Conservation (phyloP, 345 rosid genomes). For the Camelina neglecta region DNA sequence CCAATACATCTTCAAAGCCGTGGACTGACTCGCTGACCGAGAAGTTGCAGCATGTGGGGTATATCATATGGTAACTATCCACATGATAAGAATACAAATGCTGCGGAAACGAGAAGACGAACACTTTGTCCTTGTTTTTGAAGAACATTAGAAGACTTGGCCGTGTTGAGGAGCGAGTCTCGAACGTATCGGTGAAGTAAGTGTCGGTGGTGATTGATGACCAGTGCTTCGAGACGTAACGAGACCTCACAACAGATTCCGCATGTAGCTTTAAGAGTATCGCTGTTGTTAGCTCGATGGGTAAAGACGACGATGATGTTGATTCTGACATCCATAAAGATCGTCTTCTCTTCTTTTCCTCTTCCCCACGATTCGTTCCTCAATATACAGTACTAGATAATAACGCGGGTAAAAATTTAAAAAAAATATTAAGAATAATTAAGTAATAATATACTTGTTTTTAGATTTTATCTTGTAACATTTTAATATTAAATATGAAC, state of each 20-base stretch:
- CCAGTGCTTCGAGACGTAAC: constrained; percentile 20
- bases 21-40: too few species aligned
- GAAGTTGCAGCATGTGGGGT: too few species aligned
- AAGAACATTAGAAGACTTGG: constrained; percentile 12
- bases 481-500: too few species aligned
- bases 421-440: too few species aligned
- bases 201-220: constrained; percentile 1
- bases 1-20: too few species aligned
- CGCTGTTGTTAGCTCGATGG: neutral
- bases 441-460: too few species aligned
- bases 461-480: too few species aligned
- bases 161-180: neutral
- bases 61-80: too few species aligned
- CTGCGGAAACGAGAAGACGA: constrained; percentile 17
- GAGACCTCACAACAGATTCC: neutral
- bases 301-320: neutral
- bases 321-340: neutral
- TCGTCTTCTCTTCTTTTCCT: neutral
- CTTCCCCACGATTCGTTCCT: neutral
- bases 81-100: too few species aligned
- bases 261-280: constrained; percentile 9
- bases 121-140: neutral
- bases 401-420: too few species aligned
- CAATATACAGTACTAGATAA: too few species aligned
- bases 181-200: constrained; percentile 11